Evolutionary conservation across 768 basidiomycete species (phyloP), one percentile per base, ranked within the genome.

Genomic region (Pleurotus eryngii): DNA sequence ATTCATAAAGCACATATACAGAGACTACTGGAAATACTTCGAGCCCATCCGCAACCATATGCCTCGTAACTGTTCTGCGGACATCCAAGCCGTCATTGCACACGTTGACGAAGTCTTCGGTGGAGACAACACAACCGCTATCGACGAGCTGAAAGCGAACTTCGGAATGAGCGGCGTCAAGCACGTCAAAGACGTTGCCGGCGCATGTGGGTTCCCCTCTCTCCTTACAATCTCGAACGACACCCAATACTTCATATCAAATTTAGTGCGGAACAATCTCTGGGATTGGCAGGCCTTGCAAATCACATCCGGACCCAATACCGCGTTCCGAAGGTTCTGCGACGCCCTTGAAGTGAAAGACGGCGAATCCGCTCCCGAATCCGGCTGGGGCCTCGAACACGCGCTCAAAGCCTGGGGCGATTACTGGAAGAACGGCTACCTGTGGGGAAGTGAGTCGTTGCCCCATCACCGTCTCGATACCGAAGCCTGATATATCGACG

Each of bases 231-330:
- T 42, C 70, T 68, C 15, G 60, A 71, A 18, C 66, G 57, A 46
- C 63, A 65, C 18, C 73, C 11, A 68, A 66, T 12, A 11, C 63
- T 64, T 0, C 45, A 61, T 39, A 11, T 22, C 49, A 0, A 50
- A 60, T 24, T 80, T 11, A 84, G 85, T 85, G 55, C 78, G 71
- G 57, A 79, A 82, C 61, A 79, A 81, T 64, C 74, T 86, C 6
- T 84, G 79, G 76, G 85, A 86, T 51, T 90, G 89, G 88, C 89
- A 90, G 63, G 61, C 63, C 8, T 64, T 90, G n/a, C 81, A 83
- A 42, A 81, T 84, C 2, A 71, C 75, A 12, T 68, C 70, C 2
- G 84, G 83, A 2, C 70, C 77, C 3, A 61, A 67, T 62, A 69
- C 73, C 0, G 64, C 64, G 27, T 88, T 88, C 70, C 82, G 74